Evolutionary conservation across 192 early-diverging fungal genomes (phyloP), one percentile per base, ranked within the genome.

Genomic region (Helicostylum pulchrum): DNA sequence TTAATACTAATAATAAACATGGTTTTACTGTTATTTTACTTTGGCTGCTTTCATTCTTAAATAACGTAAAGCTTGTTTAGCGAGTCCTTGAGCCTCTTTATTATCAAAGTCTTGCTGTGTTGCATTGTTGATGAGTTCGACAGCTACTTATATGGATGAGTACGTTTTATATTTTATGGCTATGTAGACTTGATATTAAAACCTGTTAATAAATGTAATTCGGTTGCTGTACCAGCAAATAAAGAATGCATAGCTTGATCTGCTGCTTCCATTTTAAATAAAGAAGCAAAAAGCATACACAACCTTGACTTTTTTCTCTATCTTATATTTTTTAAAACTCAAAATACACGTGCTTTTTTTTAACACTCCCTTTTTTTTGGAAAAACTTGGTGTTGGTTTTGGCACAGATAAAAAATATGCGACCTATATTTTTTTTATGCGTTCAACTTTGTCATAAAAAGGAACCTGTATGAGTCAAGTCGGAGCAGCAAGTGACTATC

Each of bases 41-140:
- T 68, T 68, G 20, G 57, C 57, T 46, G 67, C 67, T 31, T 68
- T 54, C 7, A 53, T 44, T n/a, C 67, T 57, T 2, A 68, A 42
- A 36, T 54, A 68, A 11, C 60, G 51, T 9, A 68, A 19, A 20
- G 59, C 67, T 44, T 68, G 36, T 26, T 60, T 52, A 42, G 62
- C 51, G 8, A 63, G 44, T 21, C n/a, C 30, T 20, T 51, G 30
- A 17, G 54, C 31, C 6, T 39, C 36, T 39, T 39, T 39, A 5
- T 39, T 48, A 48, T 48, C 46, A 14, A 48, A 48, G 2, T 45
- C 21, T 8, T 9, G 19, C 15, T 59, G 32, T 45, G 32, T 44
- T 30, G 56, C 56, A 23, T 42, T 20, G 42, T 59, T 59, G 36
- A 59, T 59, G 12, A 44, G 19, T 8, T 59, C 36, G 1, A 59